phyloP scores from a whole-genome alignment of 2,329 filamentous ascomycete species.

The Colletotrichum tanaceti region DNA sequence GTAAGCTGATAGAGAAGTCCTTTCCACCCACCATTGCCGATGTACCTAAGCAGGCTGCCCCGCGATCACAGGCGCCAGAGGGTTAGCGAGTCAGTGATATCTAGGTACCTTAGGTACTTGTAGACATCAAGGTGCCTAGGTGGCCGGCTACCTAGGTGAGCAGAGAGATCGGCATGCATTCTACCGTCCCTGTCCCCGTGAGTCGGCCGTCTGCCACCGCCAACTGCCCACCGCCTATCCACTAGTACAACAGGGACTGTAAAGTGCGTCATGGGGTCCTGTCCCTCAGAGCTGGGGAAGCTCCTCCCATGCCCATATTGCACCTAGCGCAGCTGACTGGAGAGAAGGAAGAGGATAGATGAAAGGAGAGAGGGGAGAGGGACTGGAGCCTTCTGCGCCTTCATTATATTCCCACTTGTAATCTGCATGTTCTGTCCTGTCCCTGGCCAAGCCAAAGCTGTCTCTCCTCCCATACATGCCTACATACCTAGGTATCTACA shows the following conservation, averaged over 20 bases:
- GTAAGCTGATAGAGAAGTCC: background rate
- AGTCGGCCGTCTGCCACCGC: constrained; percentile 1
- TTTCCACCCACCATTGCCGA: too few relatives aligned
- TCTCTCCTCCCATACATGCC: background rate
- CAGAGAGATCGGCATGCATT: constrained; percentile 4
- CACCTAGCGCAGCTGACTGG: constrained; percentile 21
- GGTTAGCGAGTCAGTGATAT: background rate
- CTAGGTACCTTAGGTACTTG: too few relatives aligned
- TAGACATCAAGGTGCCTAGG: background rate
- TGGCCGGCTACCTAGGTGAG: background rate
- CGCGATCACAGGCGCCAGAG: constrained; percentile 1
- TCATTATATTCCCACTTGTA: constrained; percentile 9
- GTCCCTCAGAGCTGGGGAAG: constrained; percentile 15
- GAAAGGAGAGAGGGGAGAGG: constrained; percentile 2
- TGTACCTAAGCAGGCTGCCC: constrained; percentile 10
- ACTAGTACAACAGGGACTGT: constrained; percentile 33
- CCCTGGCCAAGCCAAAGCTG: background rate
- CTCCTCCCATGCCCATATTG: constrained; percentile 5
- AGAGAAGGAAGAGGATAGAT: constrained; percentile 17
- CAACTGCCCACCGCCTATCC: constrained; percentile 14
- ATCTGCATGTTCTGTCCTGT: constrained; percentile 5
- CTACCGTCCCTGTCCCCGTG: background rate
- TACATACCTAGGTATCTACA: too few relatives aligned
- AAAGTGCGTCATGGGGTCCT: constrained; percentile 35
- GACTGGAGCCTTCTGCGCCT: constrained; percentile 24